Base-by-base conservation (phyloP, 345 rosid species). In the Alliaria petiolata region DNA sequence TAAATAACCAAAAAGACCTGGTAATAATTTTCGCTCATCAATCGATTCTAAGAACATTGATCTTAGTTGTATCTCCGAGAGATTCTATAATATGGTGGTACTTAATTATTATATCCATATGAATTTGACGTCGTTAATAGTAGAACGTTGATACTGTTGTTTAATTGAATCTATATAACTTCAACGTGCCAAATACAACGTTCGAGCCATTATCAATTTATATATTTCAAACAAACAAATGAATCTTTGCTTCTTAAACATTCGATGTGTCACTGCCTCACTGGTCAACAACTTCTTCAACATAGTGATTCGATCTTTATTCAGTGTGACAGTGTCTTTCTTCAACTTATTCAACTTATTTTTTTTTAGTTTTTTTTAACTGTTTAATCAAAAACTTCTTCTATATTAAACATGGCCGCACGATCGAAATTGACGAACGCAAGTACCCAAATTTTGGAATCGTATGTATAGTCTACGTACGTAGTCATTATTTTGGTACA, bases 131-230 rank as follows among this genome's bases (percentile, higher is more conserved):
- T 63, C 64, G 28, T 49, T 47, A 49, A 36, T 69, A 15, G 58
- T 58, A 46, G 5, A 55, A 68, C 26, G n/a, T 22, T 67, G 13
- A 15, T 11, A 38, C 38, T 51, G 38, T n/a, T n/a, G n/a, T 14
- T 28, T 38, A 47, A 33, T 7, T 12, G 70, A 53, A 43, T 72
- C 47, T 53, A 34, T 42, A 19, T 56, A 44, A 35, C 38, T 52
- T 30, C 47, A 64, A 63, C 70, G 57, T 64, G 69, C 64, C 57
- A 72, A 54, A 35, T 22, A 54, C 70, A 64, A 72, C 64, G 76
- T 72, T 71, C 56, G 53, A 35, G 20, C n/a, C 17, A 19, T 44
- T 19, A 54, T 62, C 62, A 62, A 10, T 7, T 49, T 26, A 58
- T 16, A 17, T 26, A 11, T 38, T 39, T 31, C 6, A 22, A 20